Percentiles rank a stretch among this genome's conserved stretches.
phyloP scores from a whole-genome alignment of 306 rosid genomes.

The Lotus japonicus region DNA sequence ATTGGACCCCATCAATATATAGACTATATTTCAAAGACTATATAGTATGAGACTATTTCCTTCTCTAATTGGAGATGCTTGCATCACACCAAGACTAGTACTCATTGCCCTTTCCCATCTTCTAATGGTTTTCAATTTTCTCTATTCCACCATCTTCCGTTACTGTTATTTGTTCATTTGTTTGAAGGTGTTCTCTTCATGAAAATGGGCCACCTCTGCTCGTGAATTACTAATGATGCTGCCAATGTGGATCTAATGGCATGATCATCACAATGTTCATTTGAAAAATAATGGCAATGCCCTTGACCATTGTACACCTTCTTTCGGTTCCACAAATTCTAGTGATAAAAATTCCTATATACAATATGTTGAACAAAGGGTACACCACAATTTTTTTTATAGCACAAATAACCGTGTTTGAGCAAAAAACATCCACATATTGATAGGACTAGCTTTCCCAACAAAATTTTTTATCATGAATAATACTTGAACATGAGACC shows the following conservation, averaged over 20 bases:
- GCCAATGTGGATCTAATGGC: constrained; percentile 22
- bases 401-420: too few species aligned
- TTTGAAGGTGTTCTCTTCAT: neutral
- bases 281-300: neutral
- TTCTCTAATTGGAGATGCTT: constrained; percentile 14
- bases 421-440: too few species aligned
- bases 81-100: neutral
- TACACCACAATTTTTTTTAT: too few species aligned
- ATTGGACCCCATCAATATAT: constrained; percentile 45
- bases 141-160: too few species aligned
- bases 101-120: constrained; percentile 11
- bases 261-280: constrained; percentile 17
- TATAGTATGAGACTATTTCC: neutral
- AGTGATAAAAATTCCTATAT: too few species aligned
- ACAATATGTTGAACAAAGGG: too few species aligned
- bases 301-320: neutral
- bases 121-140: neutral
- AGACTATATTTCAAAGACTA: constrained; percentile 23
- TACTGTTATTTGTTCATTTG: too few species aligned
- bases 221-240: constrained; percentile 13
- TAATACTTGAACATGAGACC: too few species aligned
- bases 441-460: too few species aligned
- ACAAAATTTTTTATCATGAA: too few species aligned
- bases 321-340: neutral
- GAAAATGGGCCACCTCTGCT: neutral